Conservation (phyloP, 345 rosid species). For the Eucalyptus leucophloia region DNA sequence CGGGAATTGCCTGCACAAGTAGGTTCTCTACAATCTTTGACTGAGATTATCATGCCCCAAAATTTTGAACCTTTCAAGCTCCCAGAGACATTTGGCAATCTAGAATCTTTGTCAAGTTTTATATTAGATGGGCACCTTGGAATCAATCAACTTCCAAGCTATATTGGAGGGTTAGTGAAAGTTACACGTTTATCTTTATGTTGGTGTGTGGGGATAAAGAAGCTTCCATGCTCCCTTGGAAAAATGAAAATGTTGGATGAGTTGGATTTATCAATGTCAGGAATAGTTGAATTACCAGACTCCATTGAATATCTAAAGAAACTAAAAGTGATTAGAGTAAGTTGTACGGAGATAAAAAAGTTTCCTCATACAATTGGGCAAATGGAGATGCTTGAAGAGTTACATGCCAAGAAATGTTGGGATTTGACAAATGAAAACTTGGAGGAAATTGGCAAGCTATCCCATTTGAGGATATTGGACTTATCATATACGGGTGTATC, state of each 20-base stretch:
- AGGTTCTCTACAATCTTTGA: not conserved
- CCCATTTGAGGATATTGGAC: not conserved
- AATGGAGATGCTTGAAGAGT: not conserved
- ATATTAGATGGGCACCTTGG: not conserved
- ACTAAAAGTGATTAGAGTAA: not conserved
- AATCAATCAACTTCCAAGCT: not conserved
- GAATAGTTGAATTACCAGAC: not conserved
- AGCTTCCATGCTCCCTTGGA: not conserved
- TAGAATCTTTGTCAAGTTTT: not conserved
- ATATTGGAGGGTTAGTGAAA: not conserved
- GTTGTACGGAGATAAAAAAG: not conserved
- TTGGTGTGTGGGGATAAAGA: not conserved
- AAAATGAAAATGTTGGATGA: not conserved
- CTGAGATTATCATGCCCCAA: not conserved
- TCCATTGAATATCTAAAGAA: not conserved
- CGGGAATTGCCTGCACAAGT: not conserved
- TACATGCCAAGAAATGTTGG: not conserved
- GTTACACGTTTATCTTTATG: not conserved
- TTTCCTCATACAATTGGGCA: not conserved
- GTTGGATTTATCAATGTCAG: not conserved
- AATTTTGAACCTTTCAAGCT: not conserved
- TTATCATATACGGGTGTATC: not conserved
- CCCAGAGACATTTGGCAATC: not conserved
- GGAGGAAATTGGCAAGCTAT: not conserved
- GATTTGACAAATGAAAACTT: not conserved